Evolutionary conservation across 345 rosid genomes (phyloP).

Genomic region (Aegle marmelos): DNA sequence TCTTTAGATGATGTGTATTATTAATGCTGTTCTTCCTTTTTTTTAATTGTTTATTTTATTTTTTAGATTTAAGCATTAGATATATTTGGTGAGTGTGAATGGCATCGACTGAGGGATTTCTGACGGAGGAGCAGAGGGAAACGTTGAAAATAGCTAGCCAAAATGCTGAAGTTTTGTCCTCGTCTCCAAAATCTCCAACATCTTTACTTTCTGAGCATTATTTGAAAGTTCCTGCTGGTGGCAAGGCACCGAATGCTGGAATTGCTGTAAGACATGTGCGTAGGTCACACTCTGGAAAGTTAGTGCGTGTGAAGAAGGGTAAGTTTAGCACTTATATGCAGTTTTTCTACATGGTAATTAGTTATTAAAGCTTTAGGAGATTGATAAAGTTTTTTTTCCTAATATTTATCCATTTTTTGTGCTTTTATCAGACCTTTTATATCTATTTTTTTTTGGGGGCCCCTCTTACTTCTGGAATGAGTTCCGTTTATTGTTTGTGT

Average conservation of each 20-base stretch:
- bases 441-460: not conserved
- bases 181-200: slow-evolving; percentile 78
- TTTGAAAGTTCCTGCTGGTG: slow-evolving; percentile 59
- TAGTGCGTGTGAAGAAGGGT: slow-evolving; percentile 84
- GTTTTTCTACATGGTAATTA: not conserved
- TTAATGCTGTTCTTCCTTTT: not conserved
- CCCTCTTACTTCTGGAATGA: not conserved
- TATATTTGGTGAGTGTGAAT: slow-evolving; percentile 35
- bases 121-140: slow-evolving; percentile 85
- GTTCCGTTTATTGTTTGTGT: not conserved
- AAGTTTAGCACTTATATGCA: slow-evolving; percentile 1
- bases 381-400: not conserved
- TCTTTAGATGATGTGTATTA: not conserved
- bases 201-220: slow-evolving; percentile 61
- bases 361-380: not conserved
- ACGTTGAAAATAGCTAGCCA: slow-evolving; percentile 66
- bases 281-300: slow-evolving; percentile 85
- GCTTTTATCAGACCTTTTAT: not conserved
- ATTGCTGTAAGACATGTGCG: slow-evolving; percentile 72
- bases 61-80: not conserved
- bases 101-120: slow-evolving; percentile 78
- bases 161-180: slow-evolving; percentile 53
- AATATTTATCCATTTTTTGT: not conserved
- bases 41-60: not conserved
- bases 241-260: slow-evolving; percentile 62